Evolutionary conservation across 106 monocot species (phyloP).

Genomic region (Narthecium ossifragum): DNA sequence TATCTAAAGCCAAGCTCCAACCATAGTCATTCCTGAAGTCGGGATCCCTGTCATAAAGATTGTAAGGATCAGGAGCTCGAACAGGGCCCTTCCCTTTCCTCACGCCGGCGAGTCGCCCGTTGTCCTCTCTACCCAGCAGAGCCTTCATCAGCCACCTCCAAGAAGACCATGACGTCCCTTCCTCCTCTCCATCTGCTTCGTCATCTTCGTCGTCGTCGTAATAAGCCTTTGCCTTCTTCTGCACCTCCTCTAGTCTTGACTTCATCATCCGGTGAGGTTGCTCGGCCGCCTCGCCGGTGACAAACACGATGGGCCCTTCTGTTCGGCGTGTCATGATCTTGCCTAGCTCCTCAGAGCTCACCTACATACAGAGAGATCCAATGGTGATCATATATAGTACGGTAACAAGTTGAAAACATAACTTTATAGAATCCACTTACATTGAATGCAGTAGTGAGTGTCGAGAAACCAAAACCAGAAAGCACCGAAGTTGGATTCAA

Average conservation of each 20-base stretch:
- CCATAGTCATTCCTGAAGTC: conserved; percentile 70
- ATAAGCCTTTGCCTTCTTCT: background rate
- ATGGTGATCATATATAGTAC: background rate
- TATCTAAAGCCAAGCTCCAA: conserved; percentile 49
- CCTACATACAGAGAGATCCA: conserved; percentile 13
- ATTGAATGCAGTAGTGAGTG: conserved; percentile 57
- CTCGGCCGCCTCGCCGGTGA: conserved; percentile 16
- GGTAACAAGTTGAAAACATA: background rate
- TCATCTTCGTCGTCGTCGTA: conserved; percentile 7
- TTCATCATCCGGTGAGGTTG: background rate
- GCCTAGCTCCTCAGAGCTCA: conserved; percentile 30
- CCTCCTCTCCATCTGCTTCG: background rate
- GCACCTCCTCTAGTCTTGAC: background rate
- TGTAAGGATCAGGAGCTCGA: conserved; percentile 48
- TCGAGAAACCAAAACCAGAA: conserved; percentile 47
- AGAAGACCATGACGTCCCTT: conserved; percentile 27
- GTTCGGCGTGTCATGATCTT: conserved; percentile 13
- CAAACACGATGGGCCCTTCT: conserved; percentile 50
- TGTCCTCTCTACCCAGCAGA: conserved; percentile 24
- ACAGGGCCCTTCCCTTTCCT: conserved; percentile 9
- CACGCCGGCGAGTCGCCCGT: conserved; percentile 23
- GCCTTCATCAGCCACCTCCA: too few relatives aligned
- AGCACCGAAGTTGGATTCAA: conserved; percentile 43
- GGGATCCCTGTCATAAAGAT: conserved; percentile 54
- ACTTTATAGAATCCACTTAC: conserved; percentile 20